A percentile compares a stretch with the other conserved stretches of the same genome.
Evolutionary conservation across 2,329 filamentous ascomycete species (phyloP).

Genomic region (Rhynchosporium secalis): DNA sequence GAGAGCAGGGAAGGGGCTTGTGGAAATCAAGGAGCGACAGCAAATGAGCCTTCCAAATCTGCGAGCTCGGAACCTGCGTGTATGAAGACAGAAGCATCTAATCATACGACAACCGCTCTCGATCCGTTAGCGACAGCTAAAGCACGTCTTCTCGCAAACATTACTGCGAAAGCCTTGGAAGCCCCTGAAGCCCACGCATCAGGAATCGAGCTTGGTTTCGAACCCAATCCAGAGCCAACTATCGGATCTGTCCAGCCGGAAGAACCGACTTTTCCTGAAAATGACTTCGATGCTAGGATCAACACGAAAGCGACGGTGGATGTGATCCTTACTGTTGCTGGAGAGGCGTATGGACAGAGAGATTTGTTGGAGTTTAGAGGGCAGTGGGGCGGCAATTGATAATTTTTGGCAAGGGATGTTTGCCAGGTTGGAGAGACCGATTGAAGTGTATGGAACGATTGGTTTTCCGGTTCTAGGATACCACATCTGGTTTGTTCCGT

Average conservation of each 20-base stretch:
- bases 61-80: no score
- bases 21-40: not conserved
- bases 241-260: constrained; percentile 16
- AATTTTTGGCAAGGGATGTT: not conserved
- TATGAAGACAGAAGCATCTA: not conserved
- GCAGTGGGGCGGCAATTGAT: constrained; percentile 51
- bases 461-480: not conserved
- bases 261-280: not conserved
- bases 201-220: not conserved
- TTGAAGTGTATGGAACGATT: no score
- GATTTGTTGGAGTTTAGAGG: constrained; percentile 78
- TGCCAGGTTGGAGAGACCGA: not conserved
- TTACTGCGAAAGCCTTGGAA: not conserved
- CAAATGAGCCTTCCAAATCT: not conserved
- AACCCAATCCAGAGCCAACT: constrained; percentile 16
- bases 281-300: constrained; percentile 26
- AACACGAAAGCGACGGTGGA: constrained; percentile 69
- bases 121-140: constrained; percentile 43
- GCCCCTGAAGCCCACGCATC: not conserved
- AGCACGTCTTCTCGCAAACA: constrained; percentile 44
- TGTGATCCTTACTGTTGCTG: constrained; percentile 86
- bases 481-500: no score
- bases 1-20: not conserved
- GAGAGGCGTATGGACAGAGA: constrained; percentile 85
- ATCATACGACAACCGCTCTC: not conserved